Conservation (phyloP, 495 filamentous ascomycete species). For the Penicillium desertorum region DNA sequence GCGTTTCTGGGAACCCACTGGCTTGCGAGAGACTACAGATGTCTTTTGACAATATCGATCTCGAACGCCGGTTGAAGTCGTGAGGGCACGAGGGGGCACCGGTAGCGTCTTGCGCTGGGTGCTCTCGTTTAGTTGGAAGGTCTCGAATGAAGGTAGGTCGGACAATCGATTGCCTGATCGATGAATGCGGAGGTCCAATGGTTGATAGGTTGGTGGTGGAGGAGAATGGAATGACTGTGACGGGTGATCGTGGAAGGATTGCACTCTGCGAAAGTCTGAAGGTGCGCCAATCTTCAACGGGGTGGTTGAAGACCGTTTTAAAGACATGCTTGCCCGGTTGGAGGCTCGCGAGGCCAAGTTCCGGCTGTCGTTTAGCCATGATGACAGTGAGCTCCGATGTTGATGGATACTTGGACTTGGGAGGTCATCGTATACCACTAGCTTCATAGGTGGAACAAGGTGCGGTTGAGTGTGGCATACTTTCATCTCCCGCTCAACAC, state of each 20-base stretch:
- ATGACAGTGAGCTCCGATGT: slow-evolving; percentile 36
- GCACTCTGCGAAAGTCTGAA: slow-evolving; percentile 53
- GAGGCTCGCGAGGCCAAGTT: slow-evolving; percentile 50
- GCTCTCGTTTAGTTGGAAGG: slow-evolving; percentile 30
- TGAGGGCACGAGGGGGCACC: slow-evolving; percentile 32
- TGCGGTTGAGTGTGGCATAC: slow-evolving; percentile 53
- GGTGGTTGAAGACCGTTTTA: slow-evolving; percentile 44
- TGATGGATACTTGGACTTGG: slow-evolving; percentile 34
- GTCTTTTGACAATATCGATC: slow-evolving; percentile 30
- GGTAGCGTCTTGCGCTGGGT: slow-evolving; percentile 22
- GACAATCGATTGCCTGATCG: slow-evolving; percentile 65
- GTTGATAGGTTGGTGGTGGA: slow-evolving; percentile 51
- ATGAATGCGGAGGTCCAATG: slow-evolving; percentile 76
- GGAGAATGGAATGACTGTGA: slow-evolving; percentile 16
- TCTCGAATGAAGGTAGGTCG: slow-evolving; percentile 47
- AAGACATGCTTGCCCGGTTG: slow-evolving; percentile 52
- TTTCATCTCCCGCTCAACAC: slow-evolving; percentile 46
- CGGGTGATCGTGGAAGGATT: slow-evolving; percentile 27
- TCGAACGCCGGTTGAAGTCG: slow-evolving; percentile 23
- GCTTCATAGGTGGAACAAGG: slow-evolving; percentile 48
- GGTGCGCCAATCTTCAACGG: slow-evolving; percentile 52
- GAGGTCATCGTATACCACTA: slow-evolving; percentile 42
- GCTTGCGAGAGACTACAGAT: slow-evolving; percentile 41
- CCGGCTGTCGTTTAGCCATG: slow-evolving; percentile 44
- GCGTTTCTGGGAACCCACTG: slow-evolving; percentile 39